Evolutionary conservation across 73 alveolate genomes (phyloP), one percentile per base, ranked within the genome.

Genomic region (Uronychia binucleata): DNA sequence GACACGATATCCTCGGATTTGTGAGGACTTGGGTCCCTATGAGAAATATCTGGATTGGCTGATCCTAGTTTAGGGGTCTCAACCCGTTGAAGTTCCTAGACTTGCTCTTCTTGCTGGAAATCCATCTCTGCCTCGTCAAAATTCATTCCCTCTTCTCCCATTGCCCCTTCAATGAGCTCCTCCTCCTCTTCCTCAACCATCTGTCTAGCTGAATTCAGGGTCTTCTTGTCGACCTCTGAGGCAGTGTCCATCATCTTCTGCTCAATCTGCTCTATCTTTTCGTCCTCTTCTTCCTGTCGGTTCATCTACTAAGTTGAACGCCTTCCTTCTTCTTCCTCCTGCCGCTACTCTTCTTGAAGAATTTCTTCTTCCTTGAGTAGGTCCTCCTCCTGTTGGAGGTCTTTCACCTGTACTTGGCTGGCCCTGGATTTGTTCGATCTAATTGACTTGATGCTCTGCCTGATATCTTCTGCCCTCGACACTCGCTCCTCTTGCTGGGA

Each of bases 151-250:
- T 79, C 78, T 30, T 30, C 30, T 0, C 34, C 31, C 34, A 30
- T 26, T 78, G 30, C 31, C 31, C 8, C 34, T 26, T 34, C 86
- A 13, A n/a, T 58, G 26, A n/a, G 19, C 14, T n/a, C 1, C 0
- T 79, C 78, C 0, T 46, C 28, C 28, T 79, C 86, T 33, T 79
- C 86, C 0, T 26, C 30, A 79, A 28, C 33, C 1, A 31, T 75
- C 30, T 76, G 82, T 34, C 46, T 79, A 57, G 86, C 34, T 8
- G 30, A 35, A 26, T 79, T 35, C 0, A 35, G 31, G 0, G 86
- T 33, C 0, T 29, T 0, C 30, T 57, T 1, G 46, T 79, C 86
- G 5, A 79, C 58, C 57, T 79, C 58, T 8, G 58, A 28, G 11
- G 34, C 79, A 19, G 86, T 33, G 0, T 57, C 78, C 58, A 33